Base-by-base conservation (phyloP, 2,329 filamentous ascomycete genomes). In the Intubia oerlemansii region DNA sequence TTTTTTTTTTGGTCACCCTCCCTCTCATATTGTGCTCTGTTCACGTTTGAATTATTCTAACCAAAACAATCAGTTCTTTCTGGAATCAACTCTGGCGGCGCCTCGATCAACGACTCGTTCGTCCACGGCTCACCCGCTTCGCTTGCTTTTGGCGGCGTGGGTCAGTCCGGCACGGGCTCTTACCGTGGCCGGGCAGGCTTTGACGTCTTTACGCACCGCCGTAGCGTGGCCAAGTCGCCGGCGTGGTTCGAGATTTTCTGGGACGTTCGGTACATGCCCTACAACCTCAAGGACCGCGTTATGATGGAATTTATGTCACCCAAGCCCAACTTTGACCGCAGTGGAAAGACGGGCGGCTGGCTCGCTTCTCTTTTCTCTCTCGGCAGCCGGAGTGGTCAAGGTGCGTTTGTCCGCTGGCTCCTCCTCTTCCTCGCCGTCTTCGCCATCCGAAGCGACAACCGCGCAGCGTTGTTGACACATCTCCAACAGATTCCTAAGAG, bases 91-190 rank as follows among this genome's bases (percentile, higher is more conserved):
- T 79, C 73, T 2, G 75, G 75, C 31, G 73, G 74, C 38, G 73
- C 67, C 17, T 61, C 47, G 50, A 67, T 59, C 52, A 80, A 56
- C 62, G 75, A 56, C 41, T 25, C 42, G 10, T 52, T 45, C 39
- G 49, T 46, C 35, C 56, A 60, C 42, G 44, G 62, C 34, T 61
- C 63, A 14, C 62, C 88, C 36, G 62, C 66, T 18, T 78, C 71
- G 3, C 55, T 88, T 2, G 59, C 75, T 21, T 91, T 91, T 46
- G 82, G 82, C 37, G 81, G 81, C 41, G 74, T 91, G 7, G 81
- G 82, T 37, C 65, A 75, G 39, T 80, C 72, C 25, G 81, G 81
- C 30, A 62, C 63, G 35, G 81, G 81, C 35, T 56, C 66, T 17
- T 90, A 90, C 56, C 69, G 77, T 40, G 82, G 82, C 34, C 69